Evolutionary conservation across 306 rosid species (phyloP).

Genomic region (Neltuma alba): DNA sequence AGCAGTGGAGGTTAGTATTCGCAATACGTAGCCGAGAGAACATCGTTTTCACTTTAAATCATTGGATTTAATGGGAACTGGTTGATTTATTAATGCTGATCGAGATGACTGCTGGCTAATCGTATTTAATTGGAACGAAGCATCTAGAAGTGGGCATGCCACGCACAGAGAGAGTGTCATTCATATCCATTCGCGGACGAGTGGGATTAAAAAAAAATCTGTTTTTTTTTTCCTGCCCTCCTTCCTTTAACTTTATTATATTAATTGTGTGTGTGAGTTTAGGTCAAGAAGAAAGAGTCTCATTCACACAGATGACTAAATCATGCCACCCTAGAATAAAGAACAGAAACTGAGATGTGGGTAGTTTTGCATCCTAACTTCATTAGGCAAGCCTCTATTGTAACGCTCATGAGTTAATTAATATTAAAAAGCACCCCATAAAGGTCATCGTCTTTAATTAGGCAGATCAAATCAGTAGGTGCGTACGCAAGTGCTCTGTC

Average conservation of each 20-base stretch:
- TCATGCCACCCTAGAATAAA: slow-evolving; percentile 16
- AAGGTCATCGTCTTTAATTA: slow-evolving; percentile 36
- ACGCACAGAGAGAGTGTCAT: slow-evolving; percentile 25
- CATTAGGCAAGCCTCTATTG: background rate
- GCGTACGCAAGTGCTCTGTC: slow-evolving; percentile 27
- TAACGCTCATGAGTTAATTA: slow-evolving; percentile 20
- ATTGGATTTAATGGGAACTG: background rate
- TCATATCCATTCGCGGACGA: slow-evolving; percentile 7
- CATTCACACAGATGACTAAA: slow-evolving; percentile 29
- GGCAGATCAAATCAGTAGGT: slow-evolving; percentile 28
- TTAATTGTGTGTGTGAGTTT: background rate
- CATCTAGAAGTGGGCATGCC: slow-evolving; percentile 25
- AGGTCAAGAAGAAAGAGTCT: slow-evolving; percentile 27
- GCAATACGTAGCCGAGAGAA: background rate
- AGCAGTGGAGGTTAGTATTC: background rate
- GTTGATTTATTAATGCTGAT: background rate
- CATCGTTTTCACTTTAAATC: slow-evolving; percentile 4
- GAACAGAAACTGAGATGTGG: slow-evolving; percentile 29
- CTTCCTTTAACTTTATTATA: background rate
- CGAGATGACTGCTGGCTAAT: background rate
- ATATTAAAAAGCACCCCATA: slow-evolving; percentile 30
- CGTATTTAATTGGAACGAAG: slow-evolving; percentile 16
- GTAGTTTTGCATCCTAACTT: no score
- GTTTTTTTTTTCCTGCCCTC: no score
- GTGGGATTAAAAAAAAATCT: slow-evolving; percentile 5